Conservation (phyloP, 2,329 filamentous ascomycete genomes). For the Alternaria arbusti region DNA sequence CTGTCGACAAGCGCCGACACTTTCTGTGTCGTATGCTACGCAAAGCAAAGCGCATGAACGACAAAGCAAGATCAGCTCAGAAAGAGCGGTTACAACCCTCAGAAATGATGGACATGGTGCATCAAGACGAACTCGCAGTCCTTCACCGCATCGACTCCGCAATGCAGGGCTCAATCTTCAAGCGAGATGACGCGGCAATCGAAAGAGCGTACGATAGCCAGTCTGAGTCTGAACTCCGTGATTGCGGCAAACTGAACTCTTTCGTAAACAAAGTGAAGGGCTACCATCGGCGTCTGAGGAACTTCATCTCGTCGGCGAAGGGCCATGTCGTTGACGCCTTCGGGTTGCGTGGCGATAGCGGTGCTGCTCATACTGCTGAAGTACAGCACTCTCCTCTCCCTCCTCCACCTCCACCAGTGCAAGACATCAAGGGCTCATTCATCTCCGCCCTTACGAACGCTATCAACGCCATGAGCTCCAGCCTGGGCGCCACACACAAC, state of each 20-base stretch:
- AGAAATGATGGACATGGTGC: background rate
- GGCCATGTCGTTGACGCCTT: background rate
- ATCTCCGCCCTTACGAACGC: background rate
- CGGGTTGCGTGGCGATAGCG: background rate
- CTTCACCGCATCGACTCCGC: background rate
- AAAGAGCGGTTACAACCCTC: background rate
- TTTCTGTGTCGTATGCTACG: background rate
- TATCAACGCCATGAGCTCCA: background rate
- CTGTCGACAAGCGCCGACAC: background rate
- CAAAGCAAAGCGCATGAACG: background rate
- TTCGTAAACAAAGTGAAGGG: background rate
- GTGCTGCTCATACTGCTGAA: background rate
- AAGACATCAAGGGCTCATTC: background rate
- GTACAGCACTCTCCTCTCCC: rapidly evolving
- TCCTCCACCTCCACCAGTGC: background rate
- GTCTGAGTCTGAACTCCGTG: background rate
- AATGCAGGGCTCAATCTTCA: background rate
- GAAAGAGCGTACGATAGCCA: background rate
- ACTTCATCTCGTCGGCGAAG: background rate
- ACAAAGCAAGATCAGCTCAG: background rate
- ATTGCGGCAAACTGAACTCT: background rate
- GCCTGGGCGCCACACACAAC: background rate
- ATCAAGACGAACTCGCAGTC: background rate
- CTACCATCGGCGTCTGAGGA: background rate
- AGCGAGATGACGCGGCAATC: background rate